A percentile compares a stretch with the other conserved stretches of the same genome.
Evolutionary conservation across 2,329 filamentous ascomycete species (phyloP).

Genomic region (Neoarthrinium moseri): DNA sequence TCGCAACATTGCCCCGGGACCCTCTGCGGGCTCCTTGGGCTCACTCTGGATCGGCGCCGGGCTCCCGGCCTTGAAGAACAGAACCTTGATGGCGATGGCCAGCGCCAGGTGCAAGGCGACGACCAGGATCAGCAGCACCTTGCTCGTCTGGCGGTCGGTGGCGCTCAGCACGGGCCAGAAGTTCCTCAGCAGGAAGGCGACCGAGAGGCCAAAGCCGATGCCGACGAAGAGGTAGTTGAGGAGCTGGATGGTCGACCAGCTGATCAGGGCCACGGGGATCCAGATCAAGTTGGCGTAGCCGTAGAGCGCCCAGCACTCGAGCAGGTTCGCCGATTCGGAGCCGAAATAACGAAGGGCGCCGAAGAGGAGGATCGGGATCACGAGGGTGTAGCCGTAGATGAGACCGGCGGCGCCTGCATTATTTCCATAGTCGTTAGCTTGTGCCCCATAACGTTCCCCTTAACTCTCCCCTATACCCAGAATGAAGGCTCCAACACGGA

Average conservation of each 20-base stretch:
- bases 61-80: slow-evolving; percentile 88
- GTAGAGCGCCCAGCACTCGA: slow-evolving; percentile 95
- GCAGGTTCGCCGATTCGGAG: slow-evolving; percentile 85
- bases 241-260: slow-evolving; percentile 80
- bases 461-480: too few relatives aligned
- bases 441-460: too few relatives aligned
- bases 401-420: slow-evolving; percentile 75
- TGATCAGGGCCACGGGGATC: slow-evolving; percentile 90
- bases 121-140: slow-evolving; percentile 80
- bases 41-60: slow-evolving; percentile 37
- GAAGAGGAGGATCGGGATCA: slow-evolving; percentile 85
- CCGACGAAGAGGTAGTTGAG: slow-evolving; percentile 94
- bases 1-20: slow-evolving; percentile 9
- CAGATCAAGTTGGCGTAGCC: slow-evolving; percentile 96
- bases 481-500: neutral
- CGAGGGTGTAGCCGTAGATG: slow-evolving; percentile 90
- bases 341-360: slow-evolving; percentile 92
- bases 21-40: slow-evolving; percentile 17
- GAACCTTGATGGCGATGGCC: slow-evolving; percentile 88
- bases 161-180: slow-evolving; percentile 89
- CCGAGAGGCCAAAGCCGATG: slow-evolving; percentile 79
- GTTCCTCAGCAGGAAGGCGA: slow-evolving; percentile 81
- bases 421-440: slow-evolving; percentile 5
- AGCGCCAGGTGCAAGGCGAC: slow-evolving; percentile 85
- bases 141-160: slow-evolving; percentile 88